Evolutionary conservation across 129 eudicot species (phyloP).

Genomic region (Arctium lappa): DNA sequence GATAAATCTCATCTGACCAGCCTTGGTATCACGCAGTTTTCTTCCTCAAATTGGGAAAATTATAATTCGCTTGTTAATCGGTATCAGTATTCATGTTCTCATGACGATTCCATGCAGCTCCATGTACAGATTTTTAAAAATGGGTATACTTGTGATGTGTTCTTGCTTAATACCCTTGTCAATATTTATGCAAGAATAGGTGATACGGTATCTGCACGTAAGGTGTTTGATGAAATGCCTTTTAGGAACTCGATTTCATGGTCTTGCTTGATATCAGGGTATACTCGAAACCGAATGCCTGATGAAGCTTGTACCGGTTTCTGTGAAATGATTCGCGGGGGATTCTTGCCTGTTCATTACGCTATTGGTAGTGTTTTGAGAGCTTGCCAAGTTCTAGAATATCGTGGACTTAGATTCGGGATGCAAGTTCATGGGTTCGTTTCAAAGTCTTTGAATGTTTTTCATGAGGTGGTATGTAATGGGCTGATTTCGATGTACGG

Average conservation of each 20-base stretch:
- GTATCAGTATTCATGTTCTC: conserved; percentile 38
- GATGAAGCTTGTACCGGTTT: conserved; percentile 51
- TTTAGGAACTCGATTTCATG: conserved; percentile 64
- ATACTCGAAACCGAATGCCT: conserved; percentile 47
- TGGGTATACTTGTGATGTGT: conserved; percentile 60
- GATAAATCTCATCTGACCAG: not conserved
- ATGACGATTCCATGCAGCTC: conserved; percentile 46
- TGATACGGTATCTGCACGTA: conserved; percentile 53
- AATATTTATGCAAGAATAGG: conserved; percentile 44
- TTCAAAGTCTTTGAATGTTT: conserved; percentile 39
- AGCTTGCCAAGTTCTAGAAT: conserved; percentile 56
- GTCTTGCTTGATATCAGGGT: conserved; percentile 92
- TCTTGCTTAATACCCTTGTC: conserved; percentile 66
- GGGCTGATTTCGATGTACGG: conserved; percentile 85
- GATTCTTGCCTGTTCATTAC: conserved; percentile 55
- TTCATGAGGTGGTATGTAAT: conserved; percentile 73
- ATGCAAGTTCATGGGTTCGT: conserved; percentile 75
- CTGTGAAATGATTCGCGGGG: conserved; percentile 50
- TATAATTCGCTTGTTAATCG: conserved; percentile 24
- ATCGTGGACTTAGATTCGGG: conserved; percentile 51
- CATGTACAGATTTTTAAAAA: conserved; percentile 54
- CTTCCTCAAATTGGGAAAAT: conserved; percentile 4
- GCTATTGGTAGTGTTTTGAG: conserved; percentile 81
- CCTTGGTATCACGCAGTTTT: conserved; percentile 4
- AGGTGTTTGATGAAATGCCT: conserved; percentile 83